These are phyloP conservation scores for Marchantia paleacea DNA, from an alignment of 225 moss, liverwort and hornwort genomes.

Conservation along the genomic window DNA sequence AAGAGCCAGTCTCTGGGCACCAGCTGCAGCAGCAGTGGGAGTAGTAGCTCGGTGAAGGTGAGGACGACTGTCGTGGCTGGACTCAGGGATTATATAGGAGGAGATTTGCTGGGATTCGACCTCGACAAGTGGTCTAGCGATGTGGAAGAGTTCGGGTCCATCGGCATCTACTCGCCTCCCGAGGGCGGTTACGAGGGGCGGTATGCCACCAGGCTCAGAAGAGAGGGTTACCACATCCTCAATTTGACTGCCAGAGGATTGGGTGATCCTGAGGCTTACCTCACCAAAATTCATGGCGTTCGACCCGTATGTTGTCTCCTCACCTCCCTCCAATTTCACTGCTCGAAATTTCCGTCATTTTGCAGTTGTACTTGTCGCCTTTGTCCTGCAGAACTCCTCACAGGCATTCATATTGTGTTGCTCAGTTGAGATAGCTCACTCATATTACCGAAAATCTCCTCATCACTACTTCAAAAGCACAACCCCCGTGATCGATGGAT, in stretches of 20 bases:
- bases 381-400: background rate
- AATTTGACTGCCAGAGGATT: slow-evolving; percentile 83
- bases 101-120: slow-evolving; percentile 84
- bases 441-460: background rate
- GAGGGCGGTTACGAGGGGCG: slow-evolving; percentile 97
- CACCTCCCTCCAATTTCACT: background rate
- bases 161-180: slow-evolving; percentile 73
- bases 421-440: background rate
- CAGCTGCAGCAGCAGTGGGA: background rate
- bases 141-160: slow-evolving; percentile 78
- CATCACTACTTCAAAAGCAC: too few relatives aligned
- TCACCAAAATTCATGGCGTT: slow-evolving; percentile 88
- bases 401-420: too few relatives aligned
- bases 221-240: slow-evolving; percentile 76
- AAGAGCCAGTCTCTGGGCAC: background rate
- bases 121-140: slow-evolving; percentile 72
- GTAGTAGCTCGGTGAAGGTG: background rate
- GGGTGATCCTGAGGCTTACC: slow-evolving; percentile 80
- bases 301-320: slow-evolving; percentile 59
- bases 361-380: background rate
- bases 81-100: slow-evolving; percentile 63
- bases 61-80: slow-evolving; percentile 16
- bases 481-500: too few relatives aligned
- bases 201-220: slow-evolving; percentile 66
- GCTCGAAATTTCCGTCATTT: background rate